Conservation (phyloP, 345 rosid species). For the Erysimum cheiranthoides region DNA sequence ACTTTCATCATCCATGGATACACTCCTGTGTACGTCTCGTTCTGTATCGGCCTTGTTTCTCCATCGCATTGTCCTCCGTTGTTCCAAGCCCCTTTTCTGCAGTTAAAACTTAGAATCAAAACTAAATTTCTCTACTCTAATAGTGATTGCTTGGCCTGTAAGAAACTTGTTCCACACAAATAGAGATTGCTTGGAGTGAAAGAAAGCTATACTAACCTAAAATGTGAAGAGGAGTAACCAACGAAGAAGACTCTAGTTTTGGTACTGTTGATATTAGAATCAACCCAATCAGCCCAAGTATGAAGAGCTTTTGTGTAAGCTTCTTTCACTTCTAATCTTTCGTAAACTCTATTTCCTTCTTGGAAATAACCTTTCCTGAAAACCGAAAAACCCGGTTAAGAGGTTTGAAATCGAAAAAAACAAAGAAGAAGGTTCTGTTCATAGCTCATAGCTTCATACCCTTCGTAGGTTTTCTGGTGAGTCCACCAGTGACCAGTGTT, state of each 20-base stretch:
- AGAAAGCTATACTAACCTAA: slow-evolving; percentile 47
- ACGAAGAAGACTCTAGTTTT: slow-evolving; percentile 67
- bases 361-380: slow-evolving; percentile 68
- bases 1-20: slow-evolving; percentile 80
- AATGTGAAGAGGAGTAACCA: slow-evolving; percentile 86
- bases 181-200: background rate
- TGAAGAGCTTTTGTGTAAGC: slow-evolving; percentile 67
- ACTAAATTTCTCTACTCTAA: background rate
- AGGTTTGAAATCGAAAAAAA: background rate
- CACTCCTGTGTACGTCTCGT: slow-evolving; percentile 47
- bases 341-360: slow-evolving; percentile 65
- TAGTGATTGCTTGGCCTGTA: background rate
- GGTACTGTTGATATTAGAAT: slow-evolving; percentile 58
- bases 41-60: slow-evolving; percentile 54
- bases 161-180: background rate
- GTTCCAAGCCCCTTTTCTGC: slow-evolving; percentile 72
- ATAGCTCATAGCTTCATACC: slow-evolving; percentile 42
- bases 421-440: background rate
- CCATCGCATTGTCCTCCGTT: slow-evolving; percentile 63
- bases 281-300: slow-evolving; percentile 87
- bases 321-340: slow-evolving; percentile 56
- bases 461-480: slow-evolving; percentile 58
- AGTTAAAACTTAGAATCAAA: background rate
- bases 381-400: background rate
- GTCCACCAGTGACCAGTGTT: slow-evolving; percentile 86